Percentiles rank a stretch among this genome's conserved stretches.
Conservation (phyloP, 345 rosid species). For the Brassica incana region DNA sequence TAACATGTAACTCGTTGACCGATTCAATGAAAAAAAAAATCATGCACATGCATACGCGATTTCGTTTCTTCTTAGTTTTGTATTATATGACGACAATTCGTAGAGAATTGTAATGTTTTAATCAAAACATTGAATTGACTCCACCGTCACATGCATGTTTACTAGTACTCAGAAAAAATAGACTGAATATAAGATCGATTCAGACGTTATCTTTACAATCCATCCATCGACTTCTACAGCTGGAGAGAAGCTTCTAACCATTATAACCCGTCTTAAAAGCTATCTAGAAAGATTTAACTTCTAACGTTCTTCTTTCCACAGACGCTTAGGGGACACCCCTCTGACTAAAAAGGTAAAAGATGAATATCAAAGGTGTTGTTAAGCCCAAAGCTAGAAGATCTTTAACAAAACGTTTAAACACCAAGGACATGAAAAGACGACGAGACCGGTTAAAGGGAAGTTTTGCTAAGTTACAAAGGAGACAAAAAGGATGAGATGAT, state of each 20-base stretch:
- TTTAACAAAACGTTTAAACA: background rate
- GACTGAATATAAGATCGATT: background rate
- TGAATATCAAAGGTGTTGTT: background rate
- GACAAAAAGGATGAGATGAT: background rate
- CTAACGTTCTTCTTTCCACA: background rate
- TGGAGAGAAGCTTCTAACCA: background rate
- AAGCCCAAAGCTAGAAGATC: background rate
- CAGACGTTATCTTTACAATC: conserved; percentile 11
- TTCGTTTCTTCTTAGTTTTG: background rate
- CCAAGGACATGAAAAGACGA: background rate
- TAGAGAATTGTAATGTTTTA: background rate
- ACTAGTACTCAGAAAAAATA: background rate
- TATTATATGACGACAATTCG: background rate
- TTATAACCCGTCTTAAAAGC: background rate
- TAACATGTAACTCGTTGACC: background rate
- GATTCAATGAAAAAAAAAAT: background rate
- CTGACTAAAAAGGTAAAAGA: background rate
- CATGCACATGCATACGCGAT: background rate
- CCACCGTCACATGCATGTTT: conserved; percentile 7
- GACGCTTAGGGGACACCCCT: background rate
- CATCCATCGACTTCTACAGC: background rate
- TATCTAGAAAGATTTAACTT: background rate
- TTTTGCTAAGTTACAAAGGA: background rate
- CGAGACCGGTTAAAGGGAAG: background rate
- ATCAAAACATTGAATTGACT: conserved; percentile 21